Evolutionary conservation across 345 rosid genomes (phyloP).

Genomic region (Gossypium anomalum): DNA sequence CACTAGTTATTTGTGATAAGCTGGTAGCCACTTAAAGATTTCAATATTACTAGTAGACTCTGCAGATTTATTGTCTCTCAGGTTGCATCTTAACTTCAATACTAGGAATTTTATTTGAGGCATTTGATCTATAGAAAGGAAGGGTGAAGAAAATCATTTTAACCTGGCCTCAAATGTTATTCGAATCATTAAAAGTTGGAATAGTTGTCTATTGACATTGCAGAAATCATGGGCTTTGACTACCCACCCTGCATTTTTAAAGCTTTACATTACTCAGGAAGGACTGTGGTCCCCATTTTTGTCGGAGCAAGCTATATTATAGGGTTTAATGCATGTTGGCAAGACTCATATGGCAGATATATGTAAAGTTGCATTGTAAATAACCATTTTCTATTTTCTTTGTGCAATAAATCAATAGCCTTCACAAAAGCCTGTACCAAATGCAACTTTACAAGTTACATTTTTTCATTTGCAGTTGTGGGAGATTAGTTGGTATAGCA

Average conservation of each 20-base stretch:
- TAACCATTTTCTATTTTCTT: too few species aligned
- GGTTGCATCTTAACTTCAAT: not conserved
- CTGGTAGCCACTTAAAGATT: too few species aligned
- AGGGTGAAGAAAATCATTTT: not conserved
- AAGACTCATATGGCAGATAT: not conserved
- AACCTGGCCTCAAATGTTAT: not conserved
- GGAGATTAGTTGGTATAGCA: constrained; percentile 98
- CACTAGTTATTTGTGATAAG: not conserved
- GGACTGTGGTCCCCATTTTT: constrained; percentile 97
- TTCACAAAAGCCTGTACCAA: too few species aligned
- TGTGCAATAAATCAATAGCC: too few species aligned
- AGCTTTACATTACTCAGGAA: constrained; percentile 95
- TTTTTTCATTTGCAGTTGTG: constrained; percentile 11
- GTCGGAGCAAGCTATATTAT: not conserved
- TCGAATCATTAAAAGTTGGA: not conserved
- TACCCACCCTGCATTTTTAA: constrained; percentile 91
- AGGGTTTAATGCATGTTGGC: not conserved
- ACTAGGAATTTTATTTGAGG: not conserved
- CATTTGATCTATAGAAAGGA: not conserved
- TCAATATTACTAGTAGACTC: not conserved
- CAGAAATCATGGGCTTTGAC: constrained; percentile 98
- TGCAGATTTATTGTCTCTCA: not conserved
- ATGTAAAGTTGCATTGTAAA: too few species aligned
- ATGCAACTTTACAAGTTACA: too few species aligned
- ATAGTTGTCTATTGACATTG: constrained; percentile 13